These are phyloP conservation scores for Oxalis stricta DNA, from an alignment of 441 rosid species.

Conservation along the genomic window DNA sequence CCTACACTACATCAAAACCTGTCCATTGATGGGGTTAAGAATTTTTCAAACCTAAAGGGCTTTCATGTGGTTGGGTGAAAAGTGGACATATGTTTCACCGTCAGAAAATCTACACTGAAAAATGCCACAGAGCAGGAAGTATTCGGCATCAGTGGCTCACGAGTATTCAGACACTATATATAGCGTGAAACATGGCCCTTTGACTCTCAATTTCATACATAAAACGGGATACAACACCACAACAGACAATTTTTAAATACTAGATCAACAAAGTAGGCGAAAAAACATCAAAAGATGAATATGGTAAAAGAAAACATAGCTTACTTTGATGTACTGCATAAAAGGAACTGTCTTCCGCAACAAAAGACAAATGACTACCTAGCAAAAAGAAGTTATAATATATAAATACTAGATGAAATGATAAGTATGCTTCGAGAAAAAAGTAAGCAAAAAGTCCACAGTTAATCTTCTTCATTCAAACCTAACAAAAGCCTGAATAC, in stretches of 20 bases:
- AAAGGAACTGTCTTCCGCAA: slow-evolving; percentile 54
- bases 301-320: slow-evolving; percentile 8
- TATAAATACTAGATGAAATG: neutral
- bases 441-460: neutral
- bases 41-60: no score
- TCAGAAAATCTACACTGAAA: no score
- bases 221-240: neutral
- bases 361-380: slow-evolving; percentile 60
- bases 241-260: no score
- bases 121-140: no score
- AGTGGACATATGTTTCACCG: no score
- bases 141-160: no score
- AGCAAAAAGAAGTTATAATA: slow-evolving; percentile 12
- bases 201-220: no score
- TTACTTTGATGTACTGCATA: slow-evolving; percentile 51
- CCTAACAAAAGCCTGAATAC: slow-evolving; percentile 18
- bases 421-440: neutral
- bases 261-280: neutral
- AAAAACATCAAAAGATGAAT: neutral
- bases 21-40: no score
- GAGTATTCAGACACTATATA: no score
- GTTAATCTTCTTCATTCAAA: slow-evolving; percentile 5
- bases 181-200: no score
- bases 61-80: no score
- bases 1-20: no score